Base-by-base conservation (phyloP, 805 yeast genomes). In the Candida ortonii region DNA sequence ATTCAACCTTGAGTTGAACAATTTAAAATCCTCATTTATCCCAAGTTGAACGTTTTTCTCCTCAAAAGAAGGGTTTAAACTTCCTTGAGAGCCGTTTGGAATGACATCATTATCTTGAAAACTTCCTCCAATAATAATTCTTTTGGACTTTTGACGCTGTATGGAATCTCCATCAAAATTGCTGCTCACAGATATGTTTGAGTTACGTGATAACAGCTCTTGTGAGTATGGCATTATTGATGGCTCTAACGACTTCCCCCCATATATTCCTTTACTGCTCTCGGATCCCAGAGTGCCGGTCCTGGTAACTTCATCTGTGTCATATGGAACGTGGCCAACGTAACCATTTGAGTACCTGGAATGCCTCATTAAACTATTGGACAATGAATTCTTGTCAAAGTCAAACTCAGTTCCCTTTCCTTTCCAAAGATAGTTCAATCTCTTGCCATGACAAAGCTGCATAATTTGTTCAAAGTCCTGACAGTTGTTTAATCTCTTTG, bases 341-440 rank as follows among this genome's bases (percentile, higher is more conserved):
- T 12, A 14, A 3, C 14, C 19, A 16, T 33, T 10, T 6, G 16
- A 22, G 16, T 31, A 33, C 25, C 34, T 23, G 12, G 30, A 5
- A n/a, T 38, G 24, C 26, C 28, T 39, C 16, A 22, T 36, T 10
- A 43, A 25, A 22, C 19, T 20, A 13, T 20, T 17, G 15, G 59
- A 50, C 8, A 59, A 33, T 4, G 55, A 44, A 16, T 35, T 30
- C 17, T 41, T 46, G 5, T 52, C 50, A 11, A 63, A 30, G 30
- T 65, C 63, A 12, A 62, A 50, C 17, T 61, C 57, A 28, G 58
- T 52, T 5, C 79, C 82, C 46, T 70, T 72, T 4, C 72, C 76
- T 27, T 59, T 60, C 75, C 80, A 79, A 12, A 74, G 43, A 35
- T 67, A 64, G 6, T 59, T 58, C 33, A 62, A 39, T 25, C 62